These are phyloP conservation scores for Phytophthora pistaciae DNA, from an alignment of 352 stramenopile genomes.

Conservation along the genomic window DNA sequence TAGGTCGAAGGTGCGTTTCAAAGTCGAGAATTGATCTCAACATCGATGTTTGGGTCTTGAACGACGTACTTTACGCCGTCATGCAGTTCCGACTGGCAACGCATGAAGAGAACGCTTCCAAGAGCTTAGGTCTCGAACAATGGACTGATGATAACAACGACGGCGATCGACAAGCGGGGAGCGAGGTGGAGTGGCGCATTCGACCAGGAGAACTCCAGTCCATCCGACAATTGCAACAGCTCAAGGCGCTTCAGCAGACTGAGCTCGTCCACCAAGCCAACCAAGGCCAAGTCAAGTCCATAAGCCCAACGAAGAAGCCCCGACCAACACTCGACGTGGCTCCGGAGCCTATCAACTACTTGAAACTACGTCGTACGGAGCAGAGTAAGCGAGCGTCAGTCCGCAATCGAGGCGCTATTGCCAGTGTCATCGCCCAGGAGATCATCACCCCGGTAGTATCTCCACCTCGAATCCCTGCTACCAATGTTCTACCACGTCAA, in stretches of 20 bases:
- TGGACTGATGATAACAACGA: constrained; percentile 22
- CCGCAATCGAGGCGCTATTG: constrained; percentile 54
- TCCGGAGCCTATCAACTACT: constrained; percentile 70
- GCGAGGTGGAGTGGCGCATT: constrained; percentile 21
- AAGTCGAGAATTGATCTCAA: constrained; percentile 9
- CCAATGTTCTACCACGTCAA: constrained; percentile 8
- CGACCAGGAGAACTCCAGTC: constrained; percentile 39
- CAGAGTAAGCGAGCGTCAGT: constrained; percentile 55
- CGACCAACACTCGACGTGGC: constrained; percentile 16
- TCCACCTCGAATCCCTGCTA: constrained; percentile 2
- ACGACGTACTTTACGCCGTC: neutral
- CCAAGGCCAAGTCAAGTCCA: constrained; percentile 12
- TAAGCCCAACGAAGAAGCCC: constrained; percentile 17
- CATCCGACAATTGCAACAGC: constrained; percentile 30
- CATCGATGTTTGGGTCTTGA: constrained; percentile 20
- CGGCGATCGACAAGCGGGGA: neutral
- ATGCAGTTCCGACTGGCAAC: constrained; percentile 32
- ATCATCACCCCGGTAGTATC: constrained; percentile 50
- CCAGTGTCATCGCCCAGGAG: constrained; percentile 50
- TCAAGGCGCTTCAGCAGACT: constrained; percentile 13
- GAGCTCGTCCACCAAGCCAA: constrained; percentile 12
- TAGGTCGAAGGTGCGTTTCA: constrained; percentile 33
- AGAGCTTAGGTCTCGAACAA: neutral
- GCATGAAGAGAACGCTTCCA: constrained; percentile 7
- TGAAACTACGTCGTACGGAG: constrained; percentile 68